These are phyloP conservation scores for Malus hybrid DNA, from an alignment of 331 rosid species.

Conservation along the genomic window DNA sequence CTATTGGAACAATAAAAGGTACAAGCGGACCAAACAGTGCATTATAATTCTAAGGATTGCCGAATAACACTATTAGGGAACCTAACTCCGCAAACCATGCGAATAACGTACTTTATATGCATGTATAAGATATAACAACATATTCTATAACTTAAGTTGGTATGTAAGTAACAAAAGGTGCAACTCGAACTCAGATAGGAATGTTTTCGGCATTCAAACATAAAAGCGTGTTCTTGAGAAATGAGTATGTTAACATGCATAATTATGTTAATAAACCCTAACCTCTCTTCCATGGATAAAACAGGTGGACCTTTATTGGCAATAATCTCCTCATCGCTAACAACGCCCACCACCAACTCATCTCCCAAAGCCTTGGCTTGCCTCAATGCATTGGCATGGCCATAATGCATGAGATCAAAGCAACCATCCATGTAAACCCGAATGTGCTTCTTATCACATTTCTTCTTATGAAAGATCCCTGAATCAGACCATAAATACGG, in stretches of 20 bases:
- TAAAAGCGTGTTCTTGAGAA: background rate
- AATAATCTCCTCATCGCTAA: constrained; percentile 81
- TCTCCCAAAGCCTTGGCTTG: constrained; percentile 99
- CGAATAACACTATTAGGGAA: background rate
- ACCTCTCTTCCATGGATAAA: constrained; percentile 89
- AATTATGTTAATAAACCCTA: constrained; percentile 25
- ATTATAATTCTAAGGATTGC: background rate
- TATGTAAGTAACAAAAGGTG: background rate
- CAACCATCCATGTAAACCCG: constrained; percentile 99
- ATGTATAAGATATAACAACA: background rate
- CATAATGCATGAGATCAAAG: constrained; percentile 98
- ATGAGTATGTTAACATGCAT: background rate
- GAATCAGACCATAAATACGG: constrained; percentile 61
- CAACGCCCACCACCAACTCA: constrained; percentile 90
- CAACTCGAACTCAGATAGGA: background rate
- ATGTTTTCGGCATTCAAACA: background rate
- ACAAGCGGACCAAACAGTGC: background rate
- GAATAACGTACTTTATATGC: background rate
- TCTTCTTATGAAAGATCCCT: constrained; percentile 70
- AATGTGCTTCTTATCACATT: constrained; percentile 55
- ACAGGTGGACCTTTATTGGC: constrained; percentile 97
- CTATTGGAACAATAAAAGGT: background rate
- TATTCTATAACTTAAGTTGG: background rate
- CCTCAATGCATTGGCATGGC: constrained; percentile 97
- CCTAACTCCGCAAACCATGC: background rate